Conservation (phyloP, 441 rosid genomes). For the Erysimum cheiri region DNA sequence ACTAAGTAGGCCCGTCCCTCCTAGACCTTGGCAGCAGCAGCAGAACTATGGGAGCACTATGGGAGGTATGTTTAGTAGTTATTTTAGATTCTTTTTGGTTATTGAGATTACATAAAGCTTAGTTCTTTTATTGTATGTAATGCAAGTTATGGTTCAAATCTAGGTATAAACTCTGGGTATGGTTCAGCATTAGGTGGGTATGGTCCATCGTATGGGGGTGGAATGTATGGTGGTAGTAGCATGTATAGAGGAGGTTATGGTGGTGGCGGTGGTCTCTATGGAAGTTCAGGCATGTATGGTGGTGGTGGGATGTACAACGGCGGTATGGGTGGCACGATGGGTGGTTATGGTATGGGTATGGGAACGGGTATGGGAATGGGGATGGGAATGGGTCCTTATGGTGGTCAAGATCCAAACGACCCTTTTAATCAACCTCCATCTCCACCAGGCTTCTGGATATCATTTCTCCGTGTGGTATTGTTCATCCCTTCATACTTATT, state of each 20-base stretch:
- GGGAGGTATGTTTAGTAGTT: constrained; percentile 52
- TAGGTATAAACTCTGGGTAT: constrained; percentile 56
- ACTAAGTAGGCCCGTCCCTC: constrained; percentile 74
- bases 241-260: constrained; percentile 58
- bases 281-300: constrained; percentile 80
- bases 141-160: constrained; percentile 41
- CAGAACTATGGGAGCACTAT: constrained; percentile 61
- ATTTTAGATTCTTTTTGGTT: background rate
- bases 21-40: constrained; percentile 92
- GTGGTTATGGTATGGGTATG: constrained; percentile 89
- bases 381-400: constrained; percentile 84
- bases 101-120: constrained; percentile 1
- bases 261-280: constrained; percentile 68
- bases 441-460: constrained; percentile 98
- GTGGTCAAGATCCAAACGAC: constrained; percentile 92
- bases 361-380: constrained; percentile 75
- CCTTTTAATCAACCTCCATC: constrained; percentile 83
- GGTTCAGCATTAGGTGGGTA: constrained; percentile 48
- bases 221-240: constrained; percentile 68
- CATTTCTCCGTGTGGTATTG: constrained; percentile 85
- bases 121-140: constrained; percentile 10
- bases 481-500: constrained; percentile 22
- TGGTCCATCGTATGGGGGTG: constrained; percentile 56
- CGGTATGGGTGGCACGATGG: constrained; percentile 78
- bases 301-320: constrained; percentile 78